Base-by-base conservation (phyloP, 192 early-diverging fungal genomes). In the Bifiguratus adelaidae region DNA sequence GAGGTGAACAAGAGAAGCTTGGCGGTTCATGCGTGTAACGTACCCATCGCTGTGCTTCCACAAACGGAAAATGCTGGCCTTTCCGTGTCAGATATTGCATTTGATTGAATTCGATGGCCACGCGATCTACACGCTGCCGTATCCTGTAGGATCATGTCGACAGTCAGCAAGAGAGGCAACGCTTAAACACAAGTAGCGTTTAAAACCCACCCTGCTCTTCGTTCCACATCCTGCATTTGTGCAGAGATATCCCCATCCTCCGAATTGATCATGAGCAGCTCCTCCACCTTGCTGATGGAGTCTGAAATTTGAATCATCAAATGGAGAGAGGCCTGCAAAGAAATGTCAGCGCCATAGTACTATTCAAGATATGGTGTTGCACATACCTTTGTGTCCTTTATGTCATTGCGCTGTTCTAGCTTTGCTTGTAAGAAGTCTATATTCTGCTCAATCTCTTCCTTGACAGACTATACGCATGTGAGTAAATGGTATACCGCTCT, bases 21-120 rank as follows among this genome's bases (percentile, higher is more conserved):
- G 19, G 26, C 16, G 15, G 9, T 22, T 19, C 1, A 22, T 15
- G n/a, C 11, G 32, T 0, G 11, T 11, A 15, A 33, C 60, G 44
- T 64, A 88, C 85, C 86, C 84, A 84, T 47, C 77, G 71, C 50
- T 85, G 76, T 25, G 82, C 77, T n/a, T 65, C 47, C 7, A 90
- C 81, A 61, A 89, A 85, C 1, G 81, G 63, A 15, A 79, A 53
- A 8, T 51, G 63, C 44, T 78, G 63, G 5, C 81, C 81, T 36
- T 68, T 63, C 13, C 63, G 67, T 1, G 85, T 78, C 5, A 89
- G 70, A 51, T 85, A 83, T 47, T 76, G 81, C 67, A 90, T 79
- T 43, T 90, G 86, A 44, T 89, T 89, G 51, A 74, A 90, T 61
- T 90, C 87, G 22, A 85, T 79, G 11, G 87, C 87, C 5, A 90